Evolutionary conservation across 352 stramenopile genomes (phyloP), one percentile per base, ranked within the genome.

Genomic region (Globisporangium ultimum): DNA sequence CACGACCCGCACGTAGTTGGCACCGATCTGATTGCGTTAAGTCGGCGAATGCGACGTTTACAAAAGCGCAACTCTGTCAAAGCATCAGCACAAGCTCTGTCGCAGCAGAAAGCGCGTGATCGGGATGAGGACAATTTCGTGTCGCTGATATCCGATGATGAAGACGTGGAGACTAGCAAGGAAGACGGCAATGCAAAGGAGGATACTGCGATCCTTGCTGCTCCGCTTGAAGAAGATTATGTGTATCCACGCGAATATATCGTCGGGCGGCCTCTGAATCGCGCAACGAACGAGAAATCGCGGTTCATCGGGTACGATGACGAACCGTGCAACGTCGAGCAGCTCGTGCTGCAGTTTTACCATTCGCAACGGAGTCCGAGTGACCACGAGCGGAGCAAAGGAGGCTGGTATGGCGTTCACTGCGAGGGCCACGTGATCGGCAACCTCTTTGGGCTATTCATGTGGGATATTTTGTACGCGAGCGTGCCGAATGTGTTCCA

Each of bases 241-340:
- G 56, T 66, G 11, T 91, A 87, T 24, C 55, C 45, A 3, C 57
- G 76, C 40, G 67, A 72, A 9, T 71, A 78, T 42, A 89, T 95
- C 24, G 58, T 91, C 1, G 85, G 81, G 3, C 70, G 85, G 45
- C 85, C 85, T 18, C 63, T 93, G 15, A 95, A 93, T 67, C 82
- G 84, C 9, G 67, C 76, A 57, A 90, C 69, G 8, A 84, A 82
- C 1, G 75, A 90, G 47, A 95, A 95, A 42, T 95, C 84, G 15
- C 72, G 85, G 0, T 96, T 96, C 38, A 80, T 96, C 32, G 88
- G 88, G 11, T 96, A 91, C 59, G 88, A 93, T 28, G 85, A 95
- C 50, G 84, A 91, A 41, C 80, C 80, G 8, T 95, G 85, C 42
- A 87, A 74, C 6, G 88, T 96, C 6, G 88, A 97, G 54, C 78